Evolutionary conservation across 805 yeast genomes (phyloP).

Genomic region (Pichia deserticola): DNA sequence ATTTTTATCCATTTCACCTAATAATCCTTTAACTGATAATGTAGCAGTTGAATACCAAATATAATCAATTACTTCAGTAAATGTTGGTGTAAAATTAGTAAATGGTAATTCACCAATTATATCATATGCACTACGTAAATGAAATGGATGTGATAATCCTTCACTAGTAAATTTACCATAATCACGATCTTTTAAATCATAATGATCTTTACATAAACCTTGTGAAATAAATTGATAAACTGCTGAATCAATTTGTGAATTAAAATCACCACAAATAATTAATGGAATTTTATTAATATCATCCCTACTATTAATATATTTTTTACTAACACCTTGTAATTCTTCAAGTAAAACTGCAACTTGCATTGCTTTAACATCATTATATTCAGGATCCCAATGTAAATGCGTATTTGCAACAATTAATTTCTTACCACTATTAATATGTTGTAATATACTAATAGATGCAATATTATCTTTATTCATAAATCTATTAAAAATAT

Average conservation of each 20-base stretch:
- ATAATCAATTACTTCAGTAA: slow-evolving; percentile 90
- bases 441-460: slow-evolving; percentile 65
- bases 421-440: slow-evolving; percentile 61
- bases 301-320: slow-evolving; percentile 25
- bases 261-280: slow-evolving; percentile 91
- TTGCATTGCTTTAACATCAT: slow-evolving; percentile 94
- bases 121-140: slow-evolving; percentile 78
- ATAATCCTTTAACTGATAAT: slow-evolving; percentile 75
- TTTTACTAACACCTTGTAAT: slow-evolving; percentile 57
- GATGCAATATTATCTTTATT: slow-evolving; percentile 91
- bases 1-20: slow-evolving; percentile 76
- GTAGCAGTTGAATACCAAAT: slow-evolving; percentile 85
- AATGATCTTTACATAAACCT: slow-evolving; percentile 72
- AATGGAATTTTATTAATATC: slow-evolving; percentile 51
- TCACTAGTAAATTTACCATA: slow-evolving; percentile 88
- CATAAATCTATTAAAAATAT: slow-evolving; percentile 92
- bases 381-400: slow-evolving; percentile 96
- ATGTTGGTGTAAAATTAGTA: slow-evolving; percentile 89
- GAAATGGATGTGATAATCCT: slow-evolving; percentile 76
- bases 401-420: slow-evolving; percentile 86
- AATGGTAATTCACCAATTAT: slow-evolving; percentile 85
- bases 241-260: slow-evolving; percentile 80
- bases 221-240: slow-evolving; percentile 84
- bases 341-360: slow-evolving; percentile 89
- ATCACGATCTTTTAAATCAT: slow-evolving; percentile 76